A percentile compares a stretch with the other conserved stretches of the same genome.
Conservation (phyloP, 164 flowering plant species). For the Chimonanthus praecox region DNA sequence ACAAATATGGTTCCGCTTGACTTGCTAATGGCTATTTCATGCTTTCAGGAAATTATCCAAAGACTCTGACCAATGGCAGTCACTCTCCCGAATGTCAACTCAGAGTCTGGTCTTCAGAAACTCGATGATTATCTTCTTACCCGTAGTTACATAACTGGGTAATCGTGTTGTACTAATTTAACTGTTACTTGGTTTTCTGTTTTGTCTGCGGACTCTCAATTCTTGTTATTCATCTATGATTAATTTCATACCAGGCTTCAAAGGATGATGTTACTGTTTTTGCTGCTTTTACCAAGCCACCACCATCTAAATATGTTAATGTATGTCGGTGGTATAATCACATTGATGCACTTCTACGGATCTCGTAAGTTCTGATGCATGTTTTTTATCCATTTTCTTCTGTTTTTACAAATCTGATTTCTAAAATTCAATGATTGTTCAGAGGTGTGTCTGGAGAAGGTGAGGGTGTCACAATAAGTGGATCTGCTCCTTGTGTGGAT, state of each 20-base stretch:
- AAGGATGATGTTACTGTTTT: slow-evolving; percentile 78
- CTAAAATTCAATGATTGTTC: not conserved
- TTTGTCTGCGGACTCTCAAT: not conserved
- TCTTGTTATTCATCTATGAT: not conserved
- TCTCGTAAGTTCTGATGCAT: slow-evolving; percentile 48
- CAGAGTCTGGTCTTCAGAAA: slow-evolving; percentile 56
- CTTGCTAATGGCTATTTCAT: not conserved
- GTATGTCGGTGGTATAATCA: slow-evolving; percentile 76
- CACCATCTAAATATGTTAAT: slow-evolving; percentile 60
- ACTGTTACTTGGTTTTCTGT: not conserved
- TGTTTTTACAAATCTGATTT: not conserved
- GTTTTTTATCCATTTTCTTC: not conserved
- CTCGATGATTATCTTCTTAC: slow-evolving; percentile 69
- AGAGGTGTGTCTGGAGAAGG: slow-evolving; percentile 93
- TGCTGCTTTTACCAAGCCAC: slow-evolving; percentile 51
- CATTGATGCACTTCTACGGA: slow-evolving; percentile 77
- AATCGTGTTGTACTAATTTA: not conserved
- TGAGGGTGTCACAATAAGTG: slow-evolving; percentile 60
- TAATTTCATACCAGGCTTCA: slow-evolving; percentile 68
- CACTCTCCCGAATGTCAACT: slow-evolving; percentile 36
- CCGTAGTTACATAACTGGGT: slow-evolving; percentile 82
- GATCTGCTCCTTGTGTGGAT: slow-evolving; percentile 40
- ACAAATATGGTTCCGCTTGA: too few relatives aligned
- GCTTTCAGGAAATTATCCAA: not conserved
- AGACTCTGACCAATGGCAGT: slow-evolving; percentile 51